Evolutionary conservation across 208 protist species (phyloP).

Genomic region (Wallacemonas collosoma): DNA sequence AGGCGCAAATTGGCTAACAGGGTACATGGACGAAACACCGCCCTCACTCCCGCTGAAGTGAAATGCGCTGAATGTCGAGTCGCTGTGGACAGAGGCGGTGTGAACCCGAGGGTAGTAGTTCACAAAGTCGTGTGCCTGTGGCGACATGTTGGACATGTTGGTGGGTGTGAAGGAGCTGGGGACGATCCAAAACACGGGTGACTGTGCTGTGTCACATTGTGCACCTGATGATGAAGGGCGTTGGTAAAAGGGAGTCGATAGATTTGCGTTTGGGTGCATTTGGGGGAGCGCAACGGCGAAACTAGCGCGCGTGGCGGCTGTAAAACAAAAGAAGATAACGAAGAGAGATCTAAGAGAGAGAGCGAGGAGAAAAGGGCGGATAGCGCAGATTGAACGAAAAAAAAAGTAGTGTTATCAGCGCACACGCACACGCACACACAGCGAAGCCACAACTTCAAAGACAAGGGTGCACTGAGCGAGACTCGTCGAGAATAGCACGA

Average conservation of each 20-base stretch:
- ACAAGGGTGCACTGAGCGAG: too few relatives aligned
- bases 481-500: too few relatives aligned
- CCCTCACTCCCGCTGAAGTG: background rate
- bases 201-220: background rate
- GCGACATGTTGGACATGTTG: background rate
- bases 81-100: background rate
- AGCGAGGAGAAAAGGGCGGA: too few relatives aligned
- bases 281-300: background rate
- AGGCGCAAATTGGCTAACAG: background rate
- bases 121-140: background rate
- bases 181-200: background rate
- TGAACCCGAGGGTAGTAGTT: background rate
- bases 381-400: too few relatives aligned
- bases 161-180: background rate
- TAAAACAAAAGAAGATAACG: background rate
- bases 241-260: background rate
- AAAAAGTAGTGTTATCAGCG: too few relatives aligned
- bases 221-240: background rate
- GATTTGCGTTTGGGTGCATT: background rate
- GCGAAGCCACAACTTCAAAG: too few relatives aligned
- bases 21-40: background rate
- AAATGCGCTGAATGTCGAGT: background rate
- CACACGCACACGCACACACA: too few relatives aligned
- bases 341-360: background rate
- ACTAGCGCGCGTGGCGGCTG: too few relatives aligned